phyloP scores from a whole-genome alignment of 2,329 filamentous ascomycete genomes.

The Calonectria hawksworthii region DNA sequence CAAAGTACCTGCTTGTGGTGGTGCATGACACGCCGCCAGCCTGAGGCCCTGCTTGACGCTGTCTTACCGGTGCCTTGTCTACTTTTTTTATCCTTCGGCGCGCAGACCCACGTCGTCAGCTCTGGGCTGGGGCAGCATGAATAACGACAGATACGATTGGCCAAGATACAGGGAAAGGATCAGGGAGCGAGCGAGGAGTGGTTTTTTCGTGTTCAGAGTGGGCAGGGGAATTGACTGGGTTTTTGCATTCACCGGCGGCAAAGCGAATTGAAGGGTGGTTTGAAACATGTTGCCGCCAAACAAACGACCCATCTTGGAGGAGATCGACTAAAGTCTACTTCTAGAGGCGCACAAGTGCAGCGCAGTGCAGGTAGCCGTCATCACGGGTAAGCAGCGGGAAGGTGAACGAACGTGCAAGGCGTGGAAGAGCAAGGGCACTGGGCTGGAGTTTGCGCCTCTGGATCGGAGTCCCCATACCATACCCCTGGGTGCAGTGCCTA shows the following conservation, averaged over 20 bases:
- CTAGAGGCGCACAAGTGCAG: neutral
- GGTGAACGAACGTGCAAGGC: neutral
- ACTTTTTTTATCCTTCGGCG: neutral
- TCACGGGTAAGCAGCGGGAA: neutral
- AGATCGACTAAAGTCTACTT: slow-evolving; percentile 1
- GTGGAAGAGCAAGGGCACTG: slow-evolving; percentile 5
- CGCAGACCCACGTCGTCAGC: slow-evolving; percentile 25
- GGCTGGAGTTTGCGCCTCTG: slow-evolving; percentile 30
- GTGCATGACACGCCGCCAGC: slow-evolving; percentile 85
- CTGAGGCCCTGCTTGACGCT: slow-evolving; percentile 50
- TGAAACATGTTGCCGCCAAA: slow-evolving; percentile 25
- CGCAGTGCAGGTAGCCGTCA: slow-evolving; percentile 9
- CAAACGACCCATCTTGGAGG: slow-evolving; percentile 3
- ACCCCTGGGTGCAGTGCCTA: slow-evolving; percentile 26
- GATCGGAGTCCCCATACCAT: slow-evolving; percentile 29
- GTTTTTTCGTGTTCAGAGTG: neutral
- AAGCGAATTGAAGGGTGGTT: slow-evolving; percentile 19
- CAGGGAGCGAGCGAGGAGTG: slow-evolving; percentile 23
- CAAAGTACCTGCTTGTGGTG: slow-evolving; percentile 83
- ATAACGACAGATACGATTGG: slow-evolving; percentile 26
- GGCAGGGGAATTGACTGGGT: slow-evolving; percentile 16
- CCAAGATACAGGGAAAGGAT: slow-evolving; percentile 23
- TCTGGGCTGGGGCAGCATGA: slow-evolving; percentile 26
- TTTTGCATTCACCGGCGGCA: slow-evolving; percentile 27
- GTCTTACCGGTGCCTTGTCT: slow-evolving; percentile 35